Evolutionary conservation across 1,139 yeast genomes (phyloP).

Genomic region (Tardiomyces digboiensis): DNA sequence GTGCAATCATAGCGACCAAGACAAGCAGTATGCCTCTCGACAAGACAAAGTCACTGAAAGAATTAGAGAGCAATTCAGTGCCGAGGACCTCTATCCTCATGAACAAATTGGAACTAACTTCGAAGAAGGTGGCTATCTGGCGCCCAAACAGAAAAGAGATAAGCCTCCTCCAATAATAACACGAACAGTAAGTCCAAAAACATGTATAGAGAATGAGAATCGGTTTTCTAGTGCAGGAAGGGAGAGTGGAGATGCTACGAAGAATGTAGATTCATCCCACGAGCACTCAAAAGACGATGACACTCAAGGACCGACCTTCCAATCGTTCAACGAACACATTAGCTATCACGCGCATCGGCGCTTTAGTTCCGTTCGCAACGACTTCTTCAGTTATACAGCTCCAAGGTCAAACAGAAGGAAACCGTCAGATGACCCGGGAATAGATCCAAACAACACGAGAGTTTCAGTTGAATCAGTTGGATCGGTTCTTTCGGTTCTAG

Average conservation of each 20-base stretch:
- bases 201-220: neutral
- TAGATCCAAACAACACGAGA: slow-evolving; percentile 38
- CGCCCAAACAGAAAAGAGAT: neutral
- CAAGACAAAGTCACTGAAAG: no score
- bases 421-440: slow-evolving; percentile 40
- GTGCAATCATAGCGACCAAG: no score
- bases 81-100: no score
- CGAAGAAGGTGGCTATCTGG: no score
- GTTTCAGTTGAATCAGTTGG: slow-evolving; percentile 40
- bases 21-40: no score
- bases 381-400: neutral
- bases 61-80: no score
- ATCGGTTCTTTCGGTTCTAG: slow-evolving; percentile 38
- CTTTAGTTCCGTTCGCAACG: neutral
- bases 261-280: no score
- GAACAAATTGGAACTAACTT: no score
- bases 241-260: no score
- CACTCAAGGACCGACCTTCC: no score
- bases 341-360: neutral
- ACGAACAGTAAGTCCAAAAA: neutral
- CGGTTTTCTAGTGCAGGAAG: neutral
- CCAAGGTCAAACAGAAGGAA: slow-evolving; percentile 30
- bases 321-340: no score
- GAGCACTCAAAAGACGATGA: no score
- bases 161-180: neutral